Percentiles rank a stretch among this genome's conserved stretches.
Evolutionary conservation across 1,139 yeast genomes (phyloP).

Genomic region (Spencermartinsiella ligniputridi): DNA sequence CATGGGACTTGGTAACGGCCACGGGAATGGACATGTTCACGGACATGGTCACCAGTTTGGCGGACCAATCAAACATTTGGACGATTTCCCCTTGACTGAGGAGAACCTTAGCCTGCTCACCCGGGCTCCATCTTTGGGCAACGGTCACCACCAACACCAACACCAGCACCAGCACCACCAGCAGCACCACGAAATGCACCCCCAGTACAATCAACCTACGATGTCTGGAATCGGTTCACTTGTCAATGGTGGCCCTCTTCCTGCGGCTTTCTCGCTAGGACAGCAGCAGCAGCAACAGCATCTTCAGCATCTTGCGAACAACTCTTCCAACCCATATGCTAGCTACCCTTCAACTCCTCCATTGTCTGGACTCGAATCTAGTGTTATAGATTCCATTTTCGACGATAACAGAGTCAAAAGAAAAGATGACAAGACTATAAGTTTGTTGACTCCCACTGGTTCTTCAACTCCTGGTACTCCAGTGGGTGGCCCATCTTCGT

Average conservation of each 20-base stretch:
- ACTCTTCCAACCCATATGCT: slow-evolving; percentile 1
- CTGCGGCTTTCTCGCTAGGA: background rate
- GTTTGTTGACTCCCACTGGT: slow-evolving; percentile 4
- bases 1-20: slow-evolving; percentile 1
- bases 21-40: background rate
- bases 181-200: background rate
- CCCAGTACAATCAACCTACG: background rate
- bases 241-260: background rate
- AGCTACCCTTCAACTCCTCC: background rate
- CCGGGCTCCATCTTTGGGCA: background rate
- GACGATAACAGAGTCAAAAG: background rate
- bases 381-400: background rate
- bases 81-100: slow-evolving; percentile 64
- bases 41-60: background rate
- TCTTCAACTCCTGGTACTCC: slow-evolving; percentile 9
- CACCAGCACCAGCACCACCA: slow-evolving; percentile 8
- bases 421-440: background rate
- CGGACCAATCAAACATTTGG: slow-evolving; percentile 45
- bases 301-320: slow-evolving; percentile 5
- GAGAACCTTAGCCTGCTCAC: slow-evolving; percentile 50
- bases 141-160: slow-evolving; percentile 5
- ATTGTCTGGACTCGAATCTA: background rate
- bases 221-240: background rate
- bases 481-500: slow-evolving; percentile 3
- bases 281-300: slow-evolving; percentile 5